phyloP scores from a whole-genome alignment of 805 yeast genomes.

The Saturnispora mendoncae region DNA sequence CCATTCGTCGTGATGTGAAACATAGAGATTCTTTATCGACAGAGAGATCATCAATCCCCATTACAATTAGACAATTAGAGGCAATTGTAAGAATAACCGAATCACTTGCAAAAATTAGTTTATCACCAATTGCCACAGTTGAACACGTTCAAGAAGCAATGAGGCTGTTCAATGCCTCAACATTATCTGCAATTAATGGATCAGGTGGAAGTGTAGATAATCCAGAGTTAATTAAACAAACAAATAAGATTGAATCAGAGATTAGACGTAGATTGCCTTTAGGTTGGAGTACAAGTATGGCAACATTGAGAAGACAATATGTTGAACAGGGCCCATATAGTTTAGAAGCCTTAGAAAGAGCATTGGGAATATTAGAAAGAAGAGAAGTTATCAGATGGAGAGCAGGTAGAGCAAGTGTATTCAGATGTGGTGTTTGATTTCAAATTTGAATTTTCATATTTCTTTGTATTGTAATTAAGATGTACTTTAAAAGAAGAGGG shows the following conservation, averaged over 20 bases:
- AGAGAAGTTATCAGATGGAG: conserved; percentile 83
- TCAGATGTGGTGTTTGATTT: conserved; percentile 54
- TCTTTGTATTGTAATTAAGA: too few species aligned
- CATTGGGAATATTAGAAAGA: conserved; percentile 71
- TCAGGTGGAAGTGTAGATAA: conserved; percentile 42
- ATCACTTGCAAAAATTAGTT: conserved; percentile 77
- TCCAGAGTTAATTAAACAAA: conserved; percentile 55
- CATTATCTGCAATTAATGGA: conserved; percentile 73
- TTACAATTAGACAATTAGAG: conserved; percentile 94
- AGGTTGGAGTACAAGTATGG: conserved; percentile 91
- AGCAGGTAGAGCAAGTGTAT: conserved; percentile 75
- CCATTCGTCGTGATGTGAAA: conserved; percentile 76
- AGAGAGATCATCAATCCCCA: conserved; percentile 91
- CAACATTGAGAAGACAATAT: conserved; percentile 75
- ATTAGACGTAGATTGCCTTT: conserved; percentile 85
- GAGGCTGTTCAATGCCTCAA: conserved; percentile 88
- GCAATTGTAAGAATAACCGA: conserved; percentile 96
- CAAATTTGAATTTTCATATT: too few species aligned
- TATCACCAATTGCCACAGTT: conserved; percentile 76
- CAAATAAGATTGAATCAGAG: conserved; percentile 72
- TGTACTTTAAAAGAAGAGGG: too few species aligned
- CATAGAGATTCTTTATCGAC: conserved; percentile 71
- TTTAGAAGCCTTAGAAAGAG: conserved; percentile 70
- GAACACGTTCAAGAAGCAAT: conserved; percentile 95
- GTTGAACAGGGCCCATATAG: conserved; percentile 51